phyloP scores from a whole-genome alignment of 805 yeast genomes.

The Pichia pseudocactophila region DNA sequence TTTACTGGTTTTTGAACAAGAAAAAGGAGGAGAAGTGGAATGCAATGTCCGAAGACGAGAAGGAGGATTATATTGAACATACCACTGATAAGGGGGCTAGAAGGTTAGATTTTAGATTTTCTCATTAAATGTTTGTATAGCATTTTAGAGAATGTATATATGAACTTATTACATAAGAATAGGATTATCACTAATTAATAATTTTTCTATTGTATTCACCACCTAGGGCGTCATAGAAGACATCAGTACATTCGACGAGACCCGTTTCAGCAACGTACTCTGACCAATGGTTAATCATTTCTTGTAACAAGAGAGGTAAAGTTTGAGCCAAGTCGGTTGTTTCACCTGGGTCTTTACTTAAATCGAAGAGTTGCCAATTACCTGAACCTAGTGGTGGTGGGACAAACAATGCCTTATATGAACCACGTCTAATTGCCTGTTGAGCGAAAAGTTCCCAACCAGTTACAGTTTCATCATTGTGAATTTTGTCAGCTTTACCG shows the following conservation, averaged over 20 bases:
- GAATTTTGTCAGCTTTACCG: conserved; percentile 26
- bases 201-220: conserved; percentile 5
- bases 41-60: conserved; percentile 39
- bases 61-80: conserved; percentile 34
- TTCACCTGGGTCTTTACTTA: conserved; percentile 39
- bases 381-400: conserved; percentile 42
- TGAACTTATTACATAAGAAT: too few relatives aligned
- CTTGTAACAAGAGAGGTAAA: conserved; percentile 31
- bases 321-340: conserved; percentile 33
- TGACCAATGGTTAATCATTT: conserved; percentile 40
- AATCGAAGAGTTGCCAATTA: conserved; percentile 40
- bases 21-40: conserved; percentile 43
- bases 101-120: conserved; percentile 40
- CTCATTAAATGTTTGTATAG: conserved; percentile 8
- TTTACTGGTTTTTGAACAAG: conserved; percentile 35
- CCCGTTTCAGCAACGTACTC: conserved; percentile 46
- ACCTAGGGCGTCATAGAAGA: conserved; percentile 7
- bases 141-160: too few relatives aligned
- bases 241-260: conserved; percentile 26
- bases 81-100: conserved; percentile 49
- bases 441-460: conserved; percentile 56
- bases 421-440: conserved; percentile 44
- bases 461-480: conserved; percentile 35
- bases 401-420: conserved; percentile 38
- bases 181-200: too few relatives aligned